phyloP scores from a whole-genome alignment of 345 rosid genomes.

The Angophora floribunda region DNA sequence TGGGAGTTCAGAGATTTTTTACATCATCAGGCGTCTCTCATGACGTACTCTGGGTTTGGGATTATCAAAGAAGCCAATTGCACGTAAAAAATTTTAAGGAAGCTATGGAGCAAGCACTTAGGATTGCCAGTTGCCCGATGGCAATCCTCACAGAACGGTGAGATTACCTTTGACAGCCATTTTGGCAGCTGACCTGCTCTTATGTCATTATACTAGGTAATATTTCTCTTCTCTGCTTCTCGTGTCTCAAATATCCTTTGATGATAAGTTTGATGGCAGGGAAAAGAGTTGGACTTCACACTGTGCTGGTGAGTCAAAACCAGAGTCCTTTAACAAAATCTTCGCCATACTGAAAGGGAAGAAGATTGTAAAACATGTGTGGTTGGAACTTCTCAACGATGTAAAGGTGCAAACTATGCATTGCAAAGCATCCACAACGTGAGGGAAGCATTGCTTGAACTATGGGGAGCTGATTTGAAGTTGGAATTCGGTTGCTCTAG shows the following conservation, averaged over 20 bases:
- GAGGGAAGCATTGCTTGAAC: conserved; percentile 64
- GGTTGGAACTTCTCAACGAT: conserved; percentile 62
- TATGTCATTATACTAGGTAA: neutral
- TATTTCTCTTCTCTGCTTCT: neutral
- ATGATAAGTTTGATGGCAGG: conserved; percentile 76
- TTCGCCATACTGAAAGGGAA: neutral
- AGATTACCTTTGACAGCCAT: neutral
- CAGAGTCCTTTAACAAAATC: neutral
- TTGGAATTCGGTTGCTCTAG: conserved; percentile 24
- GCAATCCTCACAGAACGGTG: conserved; percentile 75
- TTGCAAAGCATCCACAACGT: conserved; percentile 77
- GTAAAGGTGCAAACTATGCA: conserved; percentile 66
- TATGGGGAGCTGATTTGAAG: conserved; percentile 47
- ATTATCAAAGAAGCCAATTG: conserved; percentile 47
- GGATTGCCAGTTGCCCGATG: conserved; percentile 42
- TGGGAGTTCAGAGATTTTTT: conserved; percentile 6
- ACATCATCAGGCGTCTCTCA: conserved; percentile 10
- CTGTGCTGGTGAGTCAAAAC: conserved; percentile 54
- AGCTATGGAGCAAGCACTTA: conserved; percentile 59
- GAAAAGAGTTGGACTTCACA: conserved; percentile 56
- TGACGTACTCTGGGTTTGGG: conserved; percentile 3
- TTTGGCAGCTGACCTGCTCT: neutral
- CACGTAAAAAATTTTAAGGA: conserved; percentile 66
- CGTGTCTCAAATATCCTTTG: conserved; percentile 62
- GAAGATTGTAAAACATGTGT: neutral